These are phyloP conservation scores for Volvox reticuliferus DNA, from an alignment of 139 green algal genomes.

Conservation along the genomic window DNA sequence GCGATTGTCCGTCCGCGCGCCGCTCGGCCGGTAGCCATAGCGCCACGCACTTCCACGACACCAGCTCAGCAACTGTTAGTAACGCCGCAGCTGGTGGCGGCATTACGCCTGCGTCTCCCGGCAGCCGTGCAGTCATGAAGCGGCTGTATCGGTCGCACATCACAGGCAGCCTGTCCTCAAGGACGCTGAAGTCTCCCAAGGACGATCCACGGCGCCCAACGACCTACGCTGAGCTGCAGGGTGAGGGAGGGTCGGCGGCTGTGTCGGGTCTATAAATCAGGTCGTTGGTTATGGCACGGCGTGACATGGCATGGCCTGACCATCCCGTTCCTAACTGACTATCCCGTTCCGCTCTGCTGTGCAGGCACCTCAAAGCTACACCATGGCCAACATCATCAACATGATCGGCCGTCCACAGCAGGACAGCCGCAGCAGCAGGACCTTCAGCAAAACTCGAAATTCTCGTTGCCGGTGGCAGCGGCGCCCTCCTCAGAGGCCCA, in stretches of 20 bases:
- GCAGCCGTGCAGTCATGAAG: conserved; percentile 4
- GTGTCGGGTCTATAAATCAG: too few species aligned
- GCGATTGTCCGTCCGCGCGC: background rate
- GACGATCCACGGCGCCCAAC: conserved; percentile 12
- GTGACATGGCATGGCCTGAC: too few species aligned
- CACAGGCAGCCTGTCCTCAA: background rate
- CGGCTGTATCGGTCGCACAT: conserved; percentile 9
- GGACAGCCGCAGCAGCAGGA: background rate
- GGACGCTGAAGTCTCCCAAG: background rate
- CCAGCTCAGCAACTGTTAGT: background rate
- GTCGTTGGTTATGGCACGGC: too few species aligned
- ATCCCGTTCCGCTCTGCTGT: background rate
- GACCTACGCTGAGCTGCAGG: conserved; percentile 37
- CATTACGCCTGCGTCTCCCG: background rate
- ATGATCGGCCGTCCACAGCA: background rate
- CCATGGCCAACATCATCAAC: background rate
- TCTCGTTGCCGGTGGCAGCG: too few species aligned
- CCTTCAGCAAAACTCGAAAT: background rate
- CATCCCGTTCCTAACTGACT: too few species aligned
- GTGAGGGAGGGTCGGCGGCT: background rate
- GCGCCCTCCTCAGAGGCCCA: too few species aligned
- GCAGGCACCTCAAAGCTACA: background rate
- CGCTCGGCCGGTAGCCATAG: background rate
- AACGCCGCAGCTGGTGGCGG: background rate
- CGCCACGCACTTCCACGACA: background rate